These are phyloP conservation scores for Orbilia javanica DNA, from an alignment of 2,329 filamentous ascomycete genomes.

Conservation along the genomic window DNA sequence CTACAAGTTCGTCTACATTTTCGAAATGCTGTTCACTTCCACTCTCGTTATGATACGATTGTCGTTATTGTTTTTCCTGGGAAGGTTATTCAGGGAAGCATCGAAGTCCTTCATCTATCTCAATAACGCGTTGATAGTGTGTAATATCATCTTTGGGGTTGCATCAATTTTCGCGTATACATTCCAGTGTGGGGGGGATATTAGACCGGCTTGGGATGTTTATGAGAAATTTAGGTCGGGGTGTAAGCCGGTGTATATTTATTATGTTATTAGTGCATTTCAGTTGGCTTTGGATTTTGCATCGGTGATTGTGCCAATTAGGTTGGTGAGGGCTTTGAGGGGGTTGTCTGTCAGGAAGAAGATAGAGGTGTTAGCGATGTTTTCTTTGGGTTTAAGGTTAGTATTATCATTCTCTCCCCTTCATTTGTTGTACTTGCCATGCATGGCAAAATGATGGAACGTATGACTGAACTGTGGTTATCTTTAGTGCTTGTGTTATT, in stretches of 20 bases:
- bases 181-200: slow-evolving; percentile 34
- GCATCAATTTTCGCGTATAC: slow-evolving; percentile 34
- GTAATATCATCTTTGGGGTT: slow-evolving; percentile 34
- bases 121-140: slow-evolving; percentile 41
- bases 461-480: no score
- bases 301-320: slow-evolving; percentile 36
- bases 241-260: slow-evolving; percentile 46
- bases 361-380: slow-evolving; percentile 47
- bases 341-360: slow-evolving; percentile 35
- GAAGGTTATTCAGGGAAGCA: slow-evolving; percentile 38
- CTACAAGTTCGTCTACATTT: slow-evolving; percentile 45
- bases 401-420: background rate
- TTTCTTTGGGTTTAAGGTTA: slow-evolving; percentile 41
- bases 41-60: slow-evolving; percentile 38
- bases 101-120: slow-evolving; percentile 30
- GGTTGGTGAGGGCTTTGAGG: slow-evolving; percentile 15
- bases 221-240: slow-evolving; percentile 39
- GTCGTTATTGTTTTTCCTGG: slow-evolving; percentile 36
- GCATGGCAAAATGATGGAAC: no score
- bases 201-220: slow-evolving; percentile 39
- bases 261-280: slow-evolving; percentile 44
- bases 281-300: slow-evolving; percentile 50
- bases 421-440: background rate
- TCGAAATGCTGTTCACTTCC: slow-evolving; percentile 36
- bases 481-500: slow-evolving; percentile 36